A percentile compares a stretch with the other conserved stretches of the same genome.
phyloP scores from a whole-genome alignment of 2,329 filamentous ascomycete genomes.

The Colletotrichum liriopes region DNA sequence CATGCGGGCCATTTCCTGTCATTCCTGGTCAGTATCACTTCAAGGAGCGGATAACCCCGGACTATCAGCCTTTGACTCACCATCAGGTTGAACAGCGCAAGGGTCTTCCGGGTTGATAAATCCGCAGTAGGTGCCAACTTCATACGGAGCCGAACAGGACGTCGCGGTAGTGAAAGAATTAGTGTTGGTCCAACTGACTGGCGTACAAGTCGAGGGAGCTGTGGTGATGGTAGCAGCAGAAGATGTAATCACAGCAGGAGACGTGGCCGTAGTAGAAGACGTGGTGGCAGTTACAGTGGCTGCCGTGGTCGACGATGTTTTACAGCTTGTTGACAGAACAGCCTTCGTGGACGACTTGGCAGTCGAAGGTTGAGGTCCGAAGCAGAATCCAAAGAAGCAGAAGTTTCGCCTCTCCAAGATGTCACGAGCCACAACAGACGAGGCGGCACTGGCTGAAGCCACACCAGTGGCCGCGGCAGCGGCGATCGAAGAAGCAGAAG shows the following conservation, averaged over 20 bases:
- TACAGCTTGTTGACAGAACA: not conserved
- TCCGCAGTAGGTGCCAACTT: conserved; percentile 37
- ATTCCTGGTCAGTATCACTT: not conserved
- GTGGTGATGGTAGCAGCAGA: conserved; percentile 13
- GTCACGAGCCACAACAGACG: conserved; percentile 17
- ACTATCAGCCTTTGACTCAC: not conserved
- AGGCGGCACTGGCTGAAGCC: conserved; percentile 29
- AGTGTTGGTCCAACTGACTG: conserved; percentile 36
- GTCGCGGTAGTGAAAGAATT: conserved; percentile 27
- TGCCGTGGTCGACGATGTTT: not conserved
- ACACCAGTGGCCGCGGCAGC: conserved; percentile 20
- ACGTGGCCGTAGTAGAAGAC: not conserved
- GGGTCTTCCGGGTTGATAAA: conserved; percentile 40
- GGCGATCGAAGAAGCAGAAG: conserved; percentile 7
- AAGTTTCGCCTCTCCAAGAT: conserved; percentile 13
- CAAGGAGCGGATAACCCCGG: not conserved
- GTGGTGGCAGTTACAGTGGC: not conserved
- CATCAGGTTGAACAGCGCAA: conserved; percentile 30
- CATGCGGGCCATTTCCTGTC: conserved; percentile 11
- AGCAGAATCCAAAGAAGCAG: conserved; percentile 24
- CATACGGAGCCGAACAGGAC: conserved; percentile 14
- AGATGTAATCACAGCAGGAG: conserved; percentile 10
- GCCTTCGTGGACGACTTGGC: not conserved
- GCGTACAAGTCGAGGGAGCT: conserved; percentile 28
- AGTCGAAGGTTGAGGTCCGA: not conserved